Evolutionary conservation across 257 asterid species (phyloP).

Genomic region (Nyctanthes arbortristis): DNA sequence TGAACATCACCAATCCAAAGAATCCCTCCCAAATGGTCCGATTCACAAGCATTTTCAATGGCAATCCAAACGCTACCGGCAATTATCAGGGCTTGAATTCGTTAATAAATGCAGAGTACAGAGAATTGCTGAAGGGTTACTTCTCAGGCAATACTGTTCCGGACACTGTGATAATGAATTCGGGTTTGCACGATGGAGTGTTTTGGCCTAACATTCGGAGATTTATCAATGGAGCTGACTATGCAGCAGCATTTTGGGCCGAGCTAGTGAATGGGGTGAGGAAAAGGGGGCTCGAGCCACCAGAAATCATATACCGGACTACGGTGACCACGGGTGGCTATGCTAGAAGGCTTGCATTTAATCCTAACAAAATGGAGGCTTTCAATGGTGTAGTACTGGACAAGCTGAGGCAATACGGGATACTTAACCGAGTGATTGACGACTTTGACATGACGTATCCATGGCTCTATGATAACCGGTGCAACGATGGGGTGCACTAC

Average conservation of each 20-base stretch:
- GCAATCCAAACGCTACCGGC: constrained; percentile 58
- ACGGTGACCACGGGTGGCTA: constrained; percentile 86
- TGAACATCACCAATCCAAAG: constrained; percentile 73
- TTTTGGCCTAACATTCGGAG: constrained; percentile 57
- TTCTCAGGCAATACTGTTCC: constrained; percentile 59
- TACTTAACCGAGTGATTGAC: constrained; percentile 57
- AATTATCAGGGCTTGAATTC: constrained; percentile 81
- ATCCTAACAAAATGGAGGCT: constrained; percentile 96
- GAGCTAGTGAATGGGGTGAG: constrained; percentile 48
- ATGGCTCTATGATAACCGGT: constrained; percentile 90
- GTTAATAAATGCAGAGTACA: constrained; percentile 44
- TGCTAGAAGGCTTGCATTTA: constrained; percentile 65
- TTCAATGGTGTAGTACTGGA: constrained; percentile 83
- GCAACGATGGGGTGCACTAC: constrained; percentile 92
- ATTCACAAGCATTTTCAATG: constrained; percentile 82
- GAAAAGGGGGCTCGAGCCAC: constrained; percentile 46
- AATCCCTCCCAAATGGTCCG: constrained; percentile 62
- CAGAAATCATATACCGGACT: constrained; percentile 69
- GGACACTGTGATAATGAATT: constrained; percentile 78
- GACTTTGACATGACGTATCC: constrained; percentile 91
- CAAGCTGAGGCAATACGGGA: constrained; percentile 56
- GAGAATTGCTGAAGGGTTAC: constrained; percentile 47
- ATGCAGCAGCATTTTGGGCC: constrained; percentile 76
- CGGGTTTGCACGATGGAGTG: constrained; percentile 87
- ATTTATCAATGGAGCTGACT: constrained; percentile 59